Conservation (phyloP, 2,329 filamentous ascomycete genomes). For the Ophiosphaerella narmari region DNA sequence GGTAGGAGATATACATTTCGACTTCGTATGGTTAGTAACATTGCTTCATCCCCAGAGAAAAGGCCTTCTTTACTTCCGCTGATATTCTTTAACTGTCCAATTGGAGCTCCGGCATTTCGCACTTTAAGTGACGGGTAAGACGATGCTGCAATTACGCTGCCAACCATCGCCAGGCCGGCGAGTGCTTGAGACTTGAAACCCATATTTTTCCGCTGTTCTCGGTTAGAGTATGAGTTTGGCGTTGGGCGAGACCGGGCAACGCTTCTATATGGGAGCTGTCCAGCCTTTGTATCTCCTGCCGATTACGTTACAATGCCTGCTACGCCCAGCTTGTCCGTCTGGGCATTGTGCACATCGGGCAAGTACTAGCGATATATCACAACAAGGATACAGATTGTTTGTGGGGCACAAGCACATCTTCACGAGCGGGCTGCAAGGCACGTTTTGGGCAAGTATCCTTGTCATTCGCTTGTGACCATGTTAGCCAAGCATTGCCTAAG, state of each 20-base stretch:
- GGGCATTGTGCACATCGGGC: background rate
- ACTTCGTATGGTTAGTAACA: constrained; percentile 9
- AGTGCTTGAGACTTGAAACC: background rate
- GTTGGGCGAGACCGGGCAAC: background rate
- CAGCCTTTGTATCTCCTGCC: constrained; percentile 4
- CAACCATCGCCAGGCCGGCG: background rate
- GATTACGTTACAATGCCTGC: background rate
- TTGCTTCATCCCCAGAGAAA: background rate
- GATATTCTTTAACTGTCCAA: constrained; percentile 27
- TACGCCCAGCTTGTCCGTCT: constrained; percentile 6
- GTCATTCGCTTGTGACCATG: constrained; percentile 1
- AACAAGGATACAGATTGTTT: background rate
- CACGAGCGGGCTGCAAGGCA: background rate
- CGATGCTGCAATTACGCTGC: constrained; percentile 2
- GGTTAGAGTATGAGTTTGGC: background rate
- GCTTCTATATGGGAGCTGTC: background rate
- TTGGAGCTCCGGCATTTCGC: constrained; percentile 17
- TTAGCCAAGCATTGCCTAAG: constrained; percentile 2
- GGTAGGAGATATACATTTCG: constrained; percentile 26
- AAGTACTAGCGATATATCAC: background rate
- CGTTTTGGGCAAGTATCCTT: background rate
- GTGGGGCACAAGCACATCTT: background rate
- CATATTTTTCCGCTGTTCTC: background rate
- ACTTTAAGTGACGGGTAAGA: constrained; percentile 10
- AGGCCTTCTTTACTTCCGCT: constrained; percentile 24